Evolutionary conservation across 345 rosid species (phyloP), one percentile per base, ranked within the genome.

Genomic region (Triadica sebifera): DNA sequence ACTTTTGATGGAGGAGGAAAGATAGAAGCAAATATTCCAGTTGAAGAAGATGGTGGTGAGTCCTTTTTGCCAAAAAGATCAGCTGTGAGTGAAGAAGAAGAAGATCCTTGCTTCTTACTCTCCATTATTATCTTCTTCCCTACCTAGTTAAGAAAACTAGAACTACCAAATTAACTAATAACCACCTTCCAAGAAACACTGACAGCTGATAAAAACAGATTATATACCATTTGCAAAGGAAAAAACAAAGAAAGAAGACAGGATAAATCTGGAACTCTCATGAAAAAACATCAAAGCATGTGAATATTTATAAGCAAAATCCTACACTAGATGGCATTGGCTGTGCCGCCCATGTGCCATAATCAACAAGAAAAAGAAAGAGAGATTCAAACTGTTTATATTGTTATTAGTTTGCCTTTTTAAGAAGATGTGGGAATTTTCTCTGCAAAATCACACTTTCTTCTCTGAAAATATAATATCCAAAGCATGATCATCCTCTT

Each of bases 51-150:
- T 6, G 90, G 79, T 29, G 85, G 75, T 39, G 86, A 72, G 65
- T 90, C 88, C 81, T 84, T 93, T 78, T 77, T 79, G 75, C 95
- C 91, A 74, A 88, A 93, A 69, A 93, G 89, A 65, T 90, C 85
- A 75, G 90, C 73, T 8, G 89, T 81, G 69, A 87, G 84, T 4
- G 88, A 89, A 52, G 88, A 84, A 56, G 89, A 73, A 63, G 89
- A 75, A 55, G 81, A 70, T 20, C 68, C 66, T 73, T 80, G 75
- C 69, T 82, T 86, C 81, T 86, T 86, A 67, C 71, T 65, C 39
- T 86, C 98, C 98, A 89, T 89, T 65, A 19, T 52, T 46, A 16
- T 17, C 22, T 58, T 64, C 69, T 53, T 34, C 39, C 24, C 16
- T 60, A 29, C 12, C 49, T 49, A 45, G 34, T 8, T 19, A 39